These are phyloP conservation scores for Neurospora tetrasperma DNA, from an alignment of 495 filamentous ascomycete species.

Conservation along the genomic window DNA sequence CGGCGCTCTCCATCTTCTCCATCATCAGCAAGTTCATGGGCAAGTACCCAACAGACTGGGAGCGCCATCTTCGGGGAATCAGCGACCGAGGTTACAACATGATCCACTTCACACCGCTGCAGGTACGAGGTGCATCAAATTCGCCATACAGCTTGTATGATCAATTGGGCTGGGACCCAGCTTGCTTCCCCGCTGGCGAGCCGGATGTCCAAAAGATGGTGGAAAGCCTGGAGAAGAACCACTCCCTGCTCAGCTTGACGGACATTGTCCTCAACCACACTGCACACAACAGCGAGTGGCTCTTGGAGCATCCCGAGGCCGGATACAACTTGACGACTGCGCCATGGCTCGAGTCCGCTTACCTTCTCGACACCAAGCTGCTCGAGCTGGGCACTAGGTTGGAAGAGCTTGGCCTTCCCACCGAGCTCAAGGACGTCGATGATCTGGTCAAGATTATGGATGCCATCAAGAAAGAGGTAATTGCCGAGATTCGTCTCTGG, in stretches of 20 bases:
- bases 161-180: slow-evolving; percentile 77
- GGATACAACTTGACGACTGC: slow-evolving; percentile 92
- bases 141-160: slow-evolving; percentile 96
- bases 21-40: slow-evolving; percentile 97
- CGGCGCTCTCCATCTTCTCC: slow-evolving; percentile 87
- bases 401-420: slow-evolving; percentile 56
- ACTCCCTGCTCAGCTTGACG: slow-evolving; percentile 78
- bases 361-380: slow-evolving; percentile 76
- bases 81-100: slow-evolving; percentile 91
- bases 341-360: slow-evolving; percentile 82
- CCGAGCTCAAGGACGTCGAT: slow-evolving; percentile 54
- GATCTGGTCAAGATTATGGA: slow-evolving; percentile 82
- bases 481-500: slow-evolving; percentile 73
- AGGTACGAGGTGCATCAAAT: slow-evolving; percentile 78
- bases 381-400: slow-evolving; percentile 67
- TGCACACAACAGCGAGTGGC: slow-evolving; percentile 88
- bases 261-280: slow-evolving; percentile 99
- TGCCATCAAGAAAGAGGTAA: slow-evolving; percentile 66
- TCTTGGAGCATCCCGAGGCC: slow-evolving; percentile 88
- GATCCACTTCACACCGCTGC: slow-evolving; percentile 95
- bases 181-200: slow-evolving; percentile 77
- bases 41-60: slow-evolving; percentile 77
- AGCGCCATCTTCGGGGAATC: slow-evolving; percentile 78
- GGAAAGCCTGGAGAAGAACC: slow-evolving; percentile 69
- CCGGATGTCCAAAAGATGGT: slow-evolving; percentile 69